These are phyloP conservation scores for Lophiotrema nucula DNA, from an alignment of 495 filamentous ascomycete genomes.

Conservation along the genomic window DNA sequence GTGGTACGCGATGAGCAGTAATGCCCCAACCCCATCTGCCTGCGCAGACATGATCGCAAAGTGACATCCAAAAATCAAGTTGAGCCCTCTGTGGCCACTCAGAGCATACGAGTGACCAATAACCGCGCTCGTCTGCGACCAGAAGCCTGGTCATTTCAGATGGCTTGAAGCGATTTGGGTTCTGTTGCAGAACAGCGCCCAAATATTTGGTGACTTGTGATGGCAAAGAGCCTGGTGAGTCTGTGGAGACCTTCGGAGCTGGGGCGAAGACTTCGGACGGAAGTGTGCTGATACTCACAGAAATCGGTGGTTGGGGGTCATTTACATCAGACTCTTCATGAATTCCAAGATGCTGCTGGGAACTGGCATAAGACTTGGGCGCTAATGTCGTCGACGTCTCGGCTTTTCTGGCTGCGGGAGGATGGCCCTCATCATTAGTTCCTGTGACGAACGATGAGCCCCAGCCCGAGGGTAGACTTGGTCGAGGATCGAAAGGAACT, in stretches of 20 bases:
- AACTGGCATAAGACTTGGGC: background rate
- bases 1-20: constrained; percentile 8
- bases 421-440: background rate
- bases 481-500: too few relatives aligned
- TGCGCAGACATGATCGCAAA: constrained; percentile 10
- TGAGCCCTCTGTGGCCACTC: constrained; percentile 17
- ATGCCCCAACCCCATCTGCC: constrained; percentile 30
- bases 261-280: constrained; percentile 22
- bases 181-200: constrained; percentile 12
- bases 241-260: constrained; percentile 2
- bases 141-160: background rate
- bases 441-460: too few relatives aligned
- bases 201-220: constrained; percentile 28
- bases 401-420: background rate
- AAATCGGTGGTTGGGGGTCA: background rate
- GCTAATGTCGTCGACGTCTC: background rate
- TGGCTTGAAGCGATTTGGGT: constrained; percentile 22
- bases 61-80: constrained; percentile 22
- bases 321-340: background rate
- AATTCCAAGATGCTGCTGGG: background rate
- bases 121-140: constrained; percentile 25
- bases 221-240: constrained; percentile 4
- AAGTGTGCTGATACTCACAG: constrained; percentile 7
- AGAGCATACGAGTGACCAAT: constrained; percentile 22
- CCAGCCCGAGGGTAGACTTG: too few relatives aligned